Base-by-base conservation (phyloP, 2,329 filamentous ascomycete genomes). In the Knoxdaviesia capensis region DNA sequence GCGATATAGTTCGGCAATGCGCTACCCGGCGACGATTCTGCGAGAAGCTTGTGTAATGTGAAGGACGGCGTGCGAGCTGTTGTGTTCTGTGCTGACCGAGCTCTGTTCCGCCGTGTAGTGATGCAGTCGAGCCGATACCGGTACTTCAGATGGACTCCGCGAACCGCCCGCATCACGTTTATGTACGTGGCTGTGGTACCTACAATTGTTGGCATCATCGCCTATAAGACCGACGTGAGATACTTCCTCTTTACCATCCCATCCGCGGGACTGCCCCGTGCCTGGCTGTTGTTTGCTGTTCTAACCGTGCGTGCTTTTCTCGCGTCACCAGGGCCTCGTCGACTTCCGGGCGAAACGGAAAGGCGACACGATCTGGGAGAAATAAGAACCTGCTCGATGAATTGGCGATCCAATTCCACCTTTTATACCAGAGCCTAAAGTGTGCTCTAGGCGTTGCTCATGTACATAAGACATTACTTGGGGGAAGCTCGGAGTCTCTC, bases 111-210 rank as follows among this genome's bases (percentile, higher is more conserved):
- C 7, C 20, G 7, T 5, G 20, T 31, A 94, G 87, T 80, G 59
- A 82, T 94, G 76, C 74, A 71, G 54, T 67, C 72, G 54, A 85
- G 83, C 66, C 80, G 90, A 50, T 80, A 87, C 73, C 85, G 85
- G 64, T 94, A 84, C 73, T 98, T 96, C 73, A 74, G 85, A 60
- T 96, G 85, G 84, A 96, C 81, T 34, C 72, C 76, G 41, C 71
- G 81, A 54, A 93, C 85, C 38, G 85, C 84, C 31, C 76, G 74
- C 64, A 61, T 94, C 54, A 77, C 79, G 5, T 74, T 94, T 56
- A 66, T 79, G 48, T 94, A 88, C 60, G 71, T 80, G 45, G 64
- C 77, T 33, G 64, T 78, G 42, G 71, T 94, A 37, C 90, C 90
- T 6, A 59, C 64, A 36, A 65, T 81, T 44, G 52, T 93, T 7